phyloP scores from a whole-genome alignment of 441 rosid genomes.

The Aleurites moluccanus region DNA sequence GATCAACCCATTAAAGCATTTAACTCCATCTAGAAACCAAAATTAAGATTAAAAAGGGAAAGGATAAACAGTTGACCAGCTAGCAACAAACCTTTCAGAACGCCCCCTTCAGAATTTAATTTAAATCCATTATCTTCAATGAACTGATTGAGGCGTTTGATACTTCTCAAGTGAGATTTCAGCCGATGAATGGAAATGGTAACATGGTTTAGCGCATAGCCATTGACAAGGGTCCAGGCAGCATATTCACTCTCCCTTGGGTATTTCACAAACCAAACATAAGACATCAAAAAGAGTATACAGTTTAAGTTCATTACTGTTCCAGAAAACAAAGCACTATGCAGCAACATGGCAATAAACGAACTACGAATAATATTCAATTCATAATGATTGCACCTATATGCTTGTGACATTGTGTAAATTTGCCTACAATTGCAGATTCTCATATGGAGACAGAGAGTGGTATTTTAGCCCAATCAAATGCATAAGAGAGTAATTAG shows the following conservation, averaged over 20 bases:
- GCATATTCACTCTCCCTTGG: conserved; percentile 93
- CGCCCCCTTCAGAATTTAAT: conserved; percentile 85
- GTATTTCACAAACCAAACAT: conserved; percentile 18
- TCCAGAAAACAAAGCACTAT: background rate
- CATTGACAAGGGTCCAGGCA: conserved; percentile 97
- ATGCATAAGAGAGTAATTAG: background rate
- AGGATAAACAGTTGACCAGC: conserved; percentile 5
- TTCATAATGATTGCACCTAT: conserved; percentile 4
- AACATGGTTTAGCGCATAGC: conserved; percentile 91
- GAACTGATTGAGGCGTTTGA: conserved; percentile 62
- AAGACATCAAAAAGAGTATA: background rate
- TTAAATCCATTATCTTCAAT: conserved; percentile 62
- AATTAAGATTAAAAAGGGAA: conserved; percentile 3
- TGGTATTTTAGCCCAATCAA: background rate
- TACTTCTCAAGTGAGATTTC: conserved; percentile 62
- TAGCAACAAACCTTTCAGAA: conserved; percentile 68
- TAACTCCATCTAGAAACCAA: background rate
- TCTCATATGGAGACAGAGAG: background rate
- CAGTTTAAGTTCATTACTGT: background rate
- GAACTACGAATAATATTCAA: background rate
- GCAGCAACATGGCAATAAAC: background rate
- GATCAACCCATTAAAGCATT: background rate
- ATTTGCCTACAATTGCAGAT: background rate
- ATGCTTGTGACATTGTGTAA: no score
- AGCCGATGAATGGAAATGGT: conserved; percentile 80